phyloP scores from a whole-genome alignment of 2,329 filamentous ascomycete genomes.

The Claviceps spartinae region DNA sequence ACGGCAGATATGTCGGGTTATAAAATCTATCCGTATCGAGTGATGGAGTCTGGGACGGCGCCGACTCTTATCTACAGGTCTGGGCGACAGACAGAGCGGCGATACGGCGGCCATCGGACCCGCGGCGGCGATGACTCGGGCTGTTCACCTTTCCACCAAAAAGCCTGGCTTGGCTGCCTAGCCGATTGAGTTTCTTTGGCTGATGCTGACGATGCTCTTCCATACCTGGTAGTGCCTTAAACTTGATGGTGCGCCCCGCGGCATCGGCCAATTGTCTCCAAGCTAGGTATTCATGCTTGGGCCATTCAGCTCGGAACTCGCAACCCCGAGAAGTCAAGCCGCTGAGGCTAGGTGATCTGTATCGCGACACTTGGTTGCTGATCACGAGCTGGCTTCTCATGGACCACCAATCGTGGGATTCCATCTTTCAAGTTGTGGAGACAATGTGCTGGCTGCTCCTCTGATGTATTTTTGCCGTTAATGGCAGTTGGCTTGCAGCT shows the following conservation, averaged over 20 bases:
- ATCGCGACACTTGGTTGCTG: background rate
- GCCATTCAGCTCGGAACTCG: background rate
- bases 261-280: background rate
- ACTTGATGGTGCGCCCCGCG: background rate
- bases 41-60: background rate
- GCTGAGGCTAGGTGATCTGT: background rate
- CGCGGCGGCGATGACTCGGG: background rate
- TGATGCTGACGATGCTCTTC: background rate
- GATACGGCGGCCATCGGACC: background rate
- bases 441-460: background rate
- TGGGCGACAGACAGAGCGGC: background rate
- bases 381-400: background rate
- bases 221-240: background rate
- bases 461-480: background rate
- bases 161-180: background rate
- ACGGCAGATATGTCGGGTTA: background rate
- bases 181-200: background rate
- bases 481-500: background rate
- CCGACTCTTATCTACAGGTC: slow-evolving; percentile 1
- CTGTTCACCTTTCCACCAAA: background rate
- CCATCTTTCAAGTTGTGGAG: background rate
- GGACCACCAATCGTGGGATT: background rate
- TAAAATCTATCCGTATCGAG: background rate
- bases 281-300: no score
- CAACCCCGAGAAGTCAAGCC: background rate